Base-by-base conservation (phyloP, 2,329 filamentous ascomycete species). In the Cladophialophora bantiana region DNA sequence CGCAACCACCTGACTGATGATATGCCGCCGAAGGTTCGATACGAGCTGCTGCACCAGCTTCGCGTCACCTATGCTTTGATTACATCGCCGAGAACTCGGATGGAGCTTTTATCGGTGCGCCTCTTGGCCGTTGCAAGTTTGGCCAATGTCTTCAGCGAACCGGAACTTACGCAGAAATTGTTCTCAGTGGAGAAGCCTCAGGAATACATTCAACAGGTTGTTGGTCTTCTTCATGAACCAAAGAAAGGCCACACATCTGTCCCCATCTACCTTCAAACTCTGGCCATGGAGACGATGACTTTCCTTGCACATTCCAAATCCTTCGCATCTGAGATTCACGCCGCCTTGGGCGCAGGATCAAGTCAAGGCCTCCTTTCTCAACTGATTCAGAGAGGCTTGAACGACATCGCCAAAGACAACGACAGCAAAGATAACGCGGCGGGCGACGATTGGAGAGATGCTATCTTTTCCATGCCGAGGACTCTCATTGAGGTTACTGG, bases 321-420 rank as follows among this genome's bases (percentile, higher is more conserved):
- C 64, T 94, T 93, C 75, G 87, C 90, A 35, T 83, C 88, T 38
- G 95, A 99, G 76, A 90, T 99, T 31, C 89, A 93, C 70, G 89
- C 92, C 50, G 93, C 95, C n/a, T 83, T 99, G 50, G 96, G 93
- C 74, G 92, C 96, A 62, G 97, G 94, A 73, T 94, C 98, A 42
- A 98, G 96, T 74, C 96, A 99, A 74, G 96, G 95, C 13, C 90
- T 98, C 35, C 84, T 99, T 53, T 90, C 98, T 72, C 98, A 97
- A 75, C 87, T 97, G 71, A 90, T 97, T 58, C 88, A 94, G 64
- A 97, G 96, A 78, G 92, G 93, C 9, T 91, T 98, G 65, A 89
- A 90, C 18, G 91, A 93, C 70, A 90, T 99, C 81, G 88, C 85
- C 65, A 82, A 82, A 58, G 87, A 90, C 63, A 80, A 83, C 66